Evolutionary conservation across 2,329 filamentous ascomycete species (phyloP).

Genomic region (Cadophora sp.): DNA sequence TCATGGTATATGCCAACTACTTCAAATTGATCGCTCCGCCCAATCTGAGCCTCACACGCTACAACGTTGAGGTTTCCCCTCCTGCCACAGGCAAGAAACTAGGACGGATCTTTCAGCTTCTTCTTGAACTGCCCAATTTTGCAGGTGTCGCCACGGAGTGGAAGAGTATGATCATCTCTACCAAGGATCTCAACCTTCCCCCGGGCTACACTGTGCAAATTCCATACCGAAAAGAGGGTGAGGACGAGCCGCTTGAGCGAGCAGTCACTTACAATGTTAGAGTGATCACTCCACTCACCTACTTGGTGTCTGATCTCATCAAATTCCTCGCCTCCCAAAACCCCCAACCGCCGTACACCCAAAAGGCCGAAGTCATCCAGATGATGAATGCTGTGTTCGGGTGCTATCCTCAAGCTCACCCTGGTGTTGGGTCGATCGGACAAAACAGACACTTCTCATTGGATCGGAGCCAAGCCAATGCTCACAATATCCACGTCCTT

Average conservation of each 20-base stretch:
- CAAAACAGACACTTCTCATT: constrained; percentile 60
- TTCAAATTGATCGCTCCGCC: constrained; percentile 37
- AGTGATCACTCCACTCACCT: constrained; percentile 32
- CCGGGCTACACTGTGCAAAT: constrained; percentile 31
- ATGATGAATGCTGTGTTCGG: constrained; percentile 64
- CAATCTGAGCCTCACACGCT: constrained; percentile 38
- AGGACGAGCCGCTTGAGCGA: constrained; percentile 35
- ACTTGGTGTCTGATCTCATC: constrained; percentile 33
- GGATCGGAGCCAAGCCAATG: constrained; percentile 36
- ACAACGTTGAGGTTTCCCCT: constrained; percentile 40
- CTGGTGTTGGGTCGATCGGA: constrained; percentile 53
- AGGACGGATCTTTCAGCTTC: constrained; percentile 40
- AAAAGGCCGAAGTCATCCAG: constrained; percentile 59
- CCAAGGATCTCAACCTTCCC: constrained; percentile 30
- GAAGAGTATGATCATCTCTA: constrained; percentile 40
- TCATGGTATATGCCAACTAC: constrained; percentile 44
- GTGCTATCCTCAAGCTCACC: constrained; percentile 49
- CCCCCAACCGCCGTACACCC: constrained; percentile 25
- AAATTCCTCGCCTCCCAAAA: constrained; percentile 31
- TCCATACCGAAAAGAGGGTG: constrained; percentile 37
- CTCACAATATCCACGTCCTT: constrained; percentile 46
- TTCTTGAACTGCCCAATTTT: constrained; percentile 42
- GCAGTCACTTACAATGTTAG: constrained; percentile 35
- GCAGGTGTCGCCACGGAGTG: constrained; percentile 39
- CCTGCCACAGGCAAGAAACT: constrained; percentile 40